Evolutionary conservation across 805 yeast genomes (phyloP).

Genomic region (Schwanniomyces vanrijiae): DNA sequence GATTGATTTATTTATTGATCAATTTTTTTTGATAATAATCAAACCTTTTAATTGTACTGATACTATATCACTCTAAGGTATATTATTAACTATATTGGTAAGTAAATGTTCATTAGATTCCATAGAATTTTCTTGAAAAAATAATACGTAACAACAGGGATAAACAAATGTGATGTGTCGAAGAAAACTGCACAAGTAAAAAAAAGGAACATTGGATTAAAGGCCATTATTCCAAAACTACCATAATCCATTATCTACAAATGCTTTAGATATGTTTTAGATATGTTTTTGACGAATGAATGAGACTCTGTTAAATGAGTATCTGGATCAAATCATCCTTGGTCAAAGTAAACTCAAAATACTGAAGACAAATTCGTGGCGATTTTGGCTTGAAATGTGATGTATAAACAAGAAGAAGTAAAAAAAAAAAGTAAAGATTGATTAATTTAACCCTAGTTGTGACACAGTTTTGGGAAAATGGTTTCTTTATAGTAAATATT

Average conservation of each 20-base stretch:
- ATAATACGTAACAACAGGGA: neutral
- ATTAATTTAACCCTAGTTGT: neutral
- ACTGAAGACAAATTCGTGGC: neutral
- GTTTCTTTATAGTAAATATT: neutral
- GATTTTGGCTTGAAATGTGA: neutral
- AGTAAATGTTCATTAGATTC: neutral
- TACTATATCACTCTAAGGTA: neutral
- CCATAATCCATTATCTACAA: too few species aligned
- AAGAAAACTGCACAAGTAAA: neutral
- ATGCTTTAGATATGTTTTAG: too few species aligned
- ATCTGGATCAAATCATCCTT: neutral
- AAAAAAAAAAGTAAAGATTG: too few species aligned
- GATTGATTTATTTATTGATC: conserved; percentile 1
- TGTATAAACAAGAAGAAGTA: too few species aligned
- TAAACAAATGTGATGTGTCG: neutral
- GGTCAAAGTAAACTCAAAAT: neutral
- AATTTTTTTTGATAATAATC: neutral
- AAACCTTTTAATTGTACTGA: neutral
- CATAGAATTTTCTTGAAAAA: neutral
- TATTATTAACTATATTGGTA: neutral
- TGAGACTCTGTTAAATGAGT: too few species aligned
- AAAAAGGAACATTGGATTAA: too few species aligned
- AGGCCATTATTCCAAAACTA: neutral
- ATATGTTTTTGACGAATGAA: too few species aligned
- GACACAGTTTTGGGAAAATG: neutral